Evolutionary conservation across 1,139 yeast species (phyloP).

Genomic region (Saccharomyces hybrid): DNA sequence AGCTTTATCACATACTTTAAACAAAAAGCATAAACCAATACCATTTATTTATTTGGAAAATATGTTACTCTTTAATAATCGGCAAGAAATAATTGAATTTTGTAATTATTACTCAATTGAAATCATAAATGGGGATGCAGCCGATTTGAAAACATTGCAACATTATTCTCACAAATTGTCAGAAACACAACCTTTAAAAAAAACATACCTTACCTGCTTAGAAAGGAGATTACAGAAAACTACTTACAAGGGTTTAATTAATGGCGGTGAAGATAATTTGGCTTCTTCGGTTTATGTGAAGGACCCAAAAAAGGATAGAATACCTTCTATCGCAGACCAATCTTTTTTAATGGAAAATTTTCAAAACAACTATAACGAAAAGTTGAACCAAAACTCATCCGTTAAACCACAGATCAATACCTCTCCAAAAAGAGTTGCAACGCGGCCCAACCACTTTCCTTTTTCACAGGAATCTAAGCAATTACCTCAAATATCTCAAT

Average conservation of each 20-base stretch:
- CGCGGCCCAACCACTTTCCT: neutral
- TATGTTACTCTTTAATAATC: conserved; percentile 59
- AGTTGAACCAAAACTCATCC: neutral
- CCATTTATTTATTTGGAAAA: conserved; percentile 40
- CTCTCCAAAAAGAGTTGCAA: neutral
- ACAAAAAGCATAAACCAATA: conserved; percentile 63
- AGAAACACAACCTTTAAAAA: conserved; percentile 42
- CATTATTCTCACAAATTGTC: conserved; percentile 38
- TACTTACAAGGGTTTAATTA: conserved; percentile 29
- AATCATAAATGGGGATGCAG: conserved; percentile 34
- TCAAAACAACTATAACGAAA: neutral
- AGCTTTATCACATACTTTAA: conserved; percentile 60
- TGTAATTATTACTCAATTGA: conserved; percentile 59
- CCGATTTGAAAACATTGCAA: conserved; percentile 54
- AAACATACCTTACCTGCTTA: conserved; percentile 48
- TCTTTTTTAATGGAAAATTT: neutral
- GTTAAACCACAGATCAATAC: neutral
- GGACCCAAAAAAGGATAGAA: neutral
- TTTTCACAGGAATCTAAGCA: neutral
- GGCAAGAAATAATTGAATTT: conserved; percentile 46
- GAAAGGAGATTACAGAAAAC: conserved; percentile 38
- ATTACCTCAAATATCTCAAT: neutral
- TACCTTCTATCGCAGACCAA: neutral
- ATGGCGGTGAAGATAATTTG: conserved; percentile 32
- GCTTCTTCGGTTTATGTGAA: neutral